These are phyloP conservation scores for Alternaria tenuissima DNA, from an alignment of 2,329 filamentous ascomycete genomes.

Conservation along the genomic window DNA sequence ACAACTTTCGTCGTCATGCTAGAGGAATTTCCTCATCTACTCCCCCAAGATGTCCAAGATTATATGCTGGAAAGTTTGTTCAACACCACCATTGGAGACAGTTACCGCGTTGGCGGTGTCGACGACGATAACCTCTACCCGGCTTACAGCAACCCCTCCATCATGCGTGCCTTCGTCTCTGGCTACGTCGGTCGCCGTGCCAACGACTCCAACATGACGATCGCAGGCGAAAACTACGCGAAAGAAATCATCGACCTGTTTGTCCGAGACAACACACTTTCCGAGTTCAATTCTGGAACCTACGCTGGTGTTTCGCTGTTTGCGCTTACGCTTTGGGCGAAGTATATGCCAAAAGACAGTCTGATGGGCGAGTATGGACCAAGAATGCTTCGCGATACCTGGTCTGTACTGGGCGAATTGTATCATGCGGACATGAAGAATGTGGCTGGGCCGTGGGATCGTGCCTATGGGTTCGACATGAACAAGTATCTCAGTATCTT, in stretches of 20 bases:
- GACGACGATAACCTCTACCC: constrained; percentile 70
- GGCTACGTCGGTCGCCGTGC: constrained; percentile 66
- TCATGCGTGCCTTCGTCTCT: constrained; percentile 70
- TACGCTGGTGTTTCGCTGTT: constrained; percentile 70
- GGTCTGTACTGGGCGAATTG: constrained; percentile 61
- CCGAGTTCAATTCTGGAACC: constrained; percentile 69
- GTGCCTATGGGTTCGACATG: constrained; percentile 71
- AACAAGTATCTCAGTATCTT: constrained; percentile 67
- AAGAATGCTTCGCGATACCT: constrained; percentile 62
- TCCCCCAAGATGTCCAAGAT: constrained; percentile 49
- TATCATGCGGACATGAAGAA: constrained; percentile 69
- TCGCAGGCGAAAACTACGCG: constrained; percentile 64
- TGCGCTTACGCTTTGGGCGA: constrained; percentile 66
- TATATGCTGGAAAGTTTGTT: constrained; percentile 63
- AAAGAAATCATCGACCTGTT: constrained; percentile 66
- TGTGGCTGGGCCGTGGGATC: constrained; percentile 71
- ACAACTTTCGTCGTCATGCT: constrained; percentile 66
- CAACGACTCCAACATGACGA: constrained; percentile 67
- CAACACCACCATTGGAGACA: constrained; percentile 66
- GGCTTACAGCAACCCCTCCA: constrained; percentile 66
- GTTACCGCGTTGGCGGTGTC: constrained; percentile 67
- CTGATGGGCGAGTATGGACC: constrained; percentile 62
- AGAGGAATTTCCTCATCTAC: constrained; percentile 65
- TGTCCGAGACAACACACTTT: constrained; percentile 63
- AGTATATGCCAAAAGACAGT: constrained; percentile 64